Percentiles rank a stretch among this genome's conserved stretches.
These are phyloP conservation scores for Cucurbita pepo DNA, from an alignment of 306 rosid species.

Conservation along the genomic window DNA sequence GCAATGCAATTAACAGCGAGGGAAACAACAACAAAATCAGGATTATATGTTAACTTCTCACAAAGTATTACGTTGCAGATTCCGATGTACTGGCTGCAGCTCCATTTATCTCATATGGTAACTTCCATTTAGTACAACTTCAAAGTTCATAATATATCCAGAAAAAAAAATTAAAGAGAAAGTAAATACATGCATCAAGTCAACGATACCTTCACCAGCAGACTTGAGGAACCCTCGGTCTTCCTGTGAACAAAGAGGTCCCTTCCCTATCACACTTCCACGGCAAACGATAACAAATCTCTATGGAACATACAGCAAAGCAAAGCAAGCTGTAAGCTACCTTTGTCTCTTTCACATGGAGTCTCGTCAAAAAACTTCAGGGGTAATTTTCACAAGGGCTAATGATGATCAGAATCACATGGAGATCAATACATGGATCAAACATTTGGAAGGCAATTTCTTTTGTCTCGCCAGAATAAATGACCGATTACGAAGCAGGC, in stretches of 20 bases:
- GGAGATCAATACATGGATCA: neutral
- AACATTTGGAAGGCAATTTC: neutral
- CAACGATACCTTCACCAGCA: conserved; percentile 5
- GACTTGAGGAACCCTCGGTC: neutral
- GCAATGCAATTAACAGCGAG: neutral
- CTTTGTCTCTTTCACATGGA: neutral
- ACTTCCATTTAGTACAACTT: neutral
- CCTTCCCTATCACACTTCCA: neutral
- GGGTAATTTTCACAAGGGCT: neutral
- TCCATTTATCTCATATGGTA: neutral
- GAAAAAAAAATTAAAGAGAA: neutral
- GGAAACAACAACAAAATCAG: neutral
- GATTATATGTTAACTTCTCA: neutral
- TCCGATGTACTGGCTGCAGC: neutral
- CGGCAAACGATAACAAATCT: neutral
- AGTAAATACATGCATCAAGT: neutral
- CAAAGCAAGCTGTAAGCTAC: neutral
- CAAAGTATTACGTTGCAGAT: neutral
- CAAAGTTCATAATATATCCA: neutral
- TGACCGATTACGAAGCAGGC: too few relatives aligned
- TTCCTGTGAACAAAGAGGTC: neutral
- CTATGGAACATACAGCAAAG: neutral
- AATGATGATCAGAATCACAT: neutral
- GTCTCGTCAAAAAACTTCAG: neutral
- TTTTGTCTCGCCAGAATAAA: neutral